phyloP scores from a whole-genome alignment of 2,329 filamentous ascomycete species.

The Botryotinia narcissicola region DNA sequence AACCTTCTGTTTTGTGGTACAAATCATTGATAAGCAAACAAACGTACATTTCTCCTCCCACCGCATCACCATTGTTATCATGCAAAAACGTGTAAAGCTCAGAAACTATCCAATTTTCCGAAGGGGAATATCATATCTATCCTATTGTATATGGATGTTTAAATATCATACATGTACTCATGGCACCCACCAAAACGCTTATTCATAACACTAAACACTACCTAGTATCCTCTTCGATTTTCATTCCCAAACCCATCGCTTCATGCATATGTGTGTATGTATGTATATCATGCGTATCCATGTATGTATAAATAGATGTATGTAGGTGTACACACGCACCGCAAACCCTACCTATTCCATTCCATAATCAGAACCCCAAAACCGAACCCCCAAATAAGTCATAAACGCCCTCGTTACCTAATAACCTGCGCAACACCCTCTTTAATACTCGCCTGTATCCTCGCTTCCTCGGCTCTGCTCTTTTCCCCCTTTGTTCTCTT shows the following conservation, averaged over 20 bases:
- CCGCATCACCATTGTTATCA: not conserved
- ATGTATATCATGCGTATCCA: not conserved
- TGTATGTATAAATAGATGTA: not conserved
- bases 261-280: not conserved
- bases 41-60: not conserved
- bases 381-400: not conserved
- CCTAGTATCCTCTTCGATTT: not conserved
- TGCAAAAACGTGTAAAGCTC: not conserved
- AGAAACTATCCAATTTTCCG: not conserved
- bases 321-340: not conserved
- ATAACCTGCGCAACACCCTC: not conserved
- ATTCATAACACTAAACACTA: not conserved
- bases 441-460: not conserved
- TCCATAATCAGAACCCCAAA: not conserved
- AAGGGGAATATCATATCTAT: not conserved
- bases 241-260: not conserved
- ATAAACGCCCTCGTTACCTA: not conserved
- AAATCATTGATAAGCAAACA: not conserved
- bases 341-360: not conserved
- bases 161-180: not conserved
- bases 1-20: not conserved
- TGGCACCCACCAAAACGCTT: not conserved
- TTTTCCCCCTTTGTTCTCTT: not conserved
- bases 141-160: not conserved
- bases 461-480: not conserved